Evolutionary conservation across 768 basidiomycete species (phyloP), one percentile per base, ranked within the genome.

Genomic region (Rhodotorula toruloides): DNA sequence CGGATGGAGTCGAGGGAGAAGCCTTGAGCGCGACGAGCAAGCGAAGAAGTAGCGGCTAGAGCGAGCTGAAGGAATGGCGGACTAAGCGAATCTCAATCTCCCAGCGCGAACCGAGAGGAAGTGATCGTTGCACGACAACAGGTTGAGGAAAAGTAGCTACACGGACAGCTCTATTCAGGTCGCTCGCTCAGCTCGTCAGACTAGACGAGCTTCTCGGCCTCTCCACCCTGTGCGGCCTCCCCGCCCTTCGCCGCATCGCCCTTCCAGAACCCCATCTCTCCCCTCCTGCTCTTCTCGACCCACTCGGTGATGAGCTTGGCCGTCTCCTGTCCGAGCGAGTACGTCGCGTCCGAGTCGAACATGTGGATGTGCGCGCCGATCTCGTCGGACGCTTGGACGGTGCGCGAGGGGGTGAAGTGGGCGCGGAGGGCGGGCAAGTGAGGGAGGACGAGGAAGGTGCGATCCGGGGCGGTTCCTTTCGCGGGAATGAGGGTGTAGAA

Each of bases 401-500:
- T 68, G 19, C 39, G 19, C n/a, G 67, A 48, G 11, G 71, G 63
- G 7, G 67, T 34, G 62, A 72, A 72, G 10, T 10, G 44, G 7
- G 46, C 9, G 46, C 42, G 37, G 11, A 60, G n/a, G 1, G 21
- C 3, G 0, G 44, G 16, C 4, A 39, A 1, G 29, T 34, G 52
- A 0, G 70, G 70, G 34, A 71, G 59, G 47, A 71, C 34, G 43
- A 64, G 58, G 63, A 72, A 72, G 25, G 71, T 72, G 0, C 67
- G 57, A 0, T 58, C 32, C 17, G 55, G 61, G 39, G 16, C n/a
- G 25, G 36, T n/a, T 17, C 59, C 43, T n/a, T n/a, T 27, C 1
- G 65, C 29, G 12, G 70, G 70, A 16, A 67, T 29, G 40, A 62
- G 62, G 11, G 70, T 71, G 58, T 71, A 67, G 63, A 71, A 71